Conservation (phyloP, 163 green algal genomes). For the Scenedesmus sp. region DNA sequence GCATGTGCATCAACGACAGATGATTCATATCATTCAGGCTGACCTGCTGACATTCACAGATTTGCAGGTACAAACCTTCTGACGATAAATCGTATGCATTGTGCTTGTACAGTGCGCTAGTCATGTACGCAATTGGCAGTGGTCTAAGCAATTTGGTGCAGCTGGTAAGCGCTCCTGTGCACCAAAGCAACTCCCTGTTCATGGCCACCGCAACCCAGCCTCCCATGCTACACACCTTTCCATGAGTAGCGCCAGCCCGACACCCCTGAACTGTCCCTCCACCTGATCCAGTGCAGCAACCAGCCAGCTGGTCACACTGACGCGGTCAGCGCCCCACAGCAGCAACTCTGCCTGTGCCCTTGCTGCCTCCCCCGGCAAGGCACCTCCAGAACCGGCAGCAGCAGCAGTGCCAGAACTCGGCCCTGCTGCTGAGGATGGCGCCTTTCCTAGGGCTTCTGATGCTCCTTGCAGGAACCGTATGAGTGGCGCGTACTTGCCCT, state of each 20-base stretch:
- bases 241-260: slow-evolving; percentile 12
- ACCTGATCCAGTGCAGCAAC: not conserved
- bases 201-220: not conserved
- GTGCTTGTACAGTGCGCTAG: too few species aligned
- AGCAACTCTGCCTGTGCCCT: not conserved
- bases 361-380: not conserved
- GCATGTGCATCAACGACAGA: not conserved
- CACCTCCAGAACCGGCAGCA: not conserved
- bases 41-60: not conserved
- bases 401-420: not conserved
- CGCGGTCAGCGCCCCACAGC: not conserved
- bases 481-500: slow-evolving; percentile 5
- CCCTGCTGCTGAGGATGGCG: not conserved
- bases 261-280: not conserved
- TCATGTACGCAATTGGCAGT: not conserved
- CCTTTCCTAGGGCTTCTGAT: not conserved
- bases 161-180: not conserved
- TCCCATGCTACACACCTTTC: not conserved
- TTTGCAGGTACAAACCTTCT: not conserved
- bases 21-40: not conserved
- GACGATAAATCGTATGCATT: too few species aligned
- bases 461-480: slow-evolving; percentile 23
- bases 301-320: slow-evolving; percentile 17
- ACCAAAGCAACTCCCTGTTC: not conserved
- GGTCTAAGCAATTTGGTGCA: not conserved